phyloP scores from a whole-genome alignment of 2,329 filamentous ascomycete species.

The Trichophyton rubrum region DNA sequence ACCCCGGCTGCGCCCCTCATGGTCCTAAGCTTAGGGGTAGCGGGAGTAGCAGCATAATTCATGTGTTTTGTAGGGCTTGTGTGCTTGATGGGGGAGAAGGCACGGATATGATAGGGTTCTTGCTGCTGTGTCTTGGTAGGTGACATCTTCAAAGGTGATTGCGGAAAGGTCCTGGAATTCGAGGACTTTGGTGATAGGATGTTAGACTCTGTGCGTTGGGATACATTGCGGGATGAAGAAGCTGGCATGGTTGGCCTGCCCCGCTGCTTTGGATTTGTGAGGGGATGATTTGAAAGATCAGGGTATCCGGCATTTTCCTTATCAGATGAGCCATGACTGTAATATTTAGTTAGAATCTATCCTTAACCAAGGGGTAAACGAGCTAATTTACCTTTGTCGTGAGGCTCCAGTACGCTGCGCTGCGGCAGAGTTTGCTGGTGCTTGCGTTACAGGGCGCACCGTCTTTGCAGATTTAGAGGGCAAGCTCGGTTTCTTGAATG shows the following conservation, averaged over 20 bases:
- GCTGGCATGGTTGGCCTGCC: constrained; percentile 33
- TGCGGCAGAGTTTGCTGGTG: constrained; percentile 14
- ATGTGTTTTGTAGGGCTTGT: constrained; percentile 27
- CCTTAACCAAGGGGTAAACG: neutral
- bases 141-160: constrained; percentile 39
- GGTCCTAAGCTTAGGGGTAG: neutral
- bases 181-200: constrained; percentile 72
- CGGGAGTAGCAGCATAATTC: neutral
- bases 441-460: constrained; percentile 21
- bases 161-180: constrained; percentile 58
- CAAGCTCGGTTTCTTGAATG: constrained; percentile 23
- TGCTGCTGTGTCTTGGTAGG: constrained; percentile 26
- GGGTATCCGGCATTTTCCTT: constrained; percentile 56
- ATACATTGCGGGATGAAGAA: constrained; percentile 30
- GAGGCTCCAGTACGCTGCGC: constrained; percentile 15
- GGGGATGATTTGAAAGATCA: constrained; percentile 32
- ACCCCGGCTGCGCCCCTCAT: neutral
- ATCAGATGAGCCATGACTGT: constrained; percentile 51
- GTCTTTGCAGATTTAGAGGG: constrained; percentile 21
- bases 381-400: constrained; percentile 5
- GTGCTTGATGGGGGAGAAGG: constrained; percentile 51
- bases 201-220: constrained; percentile 39
- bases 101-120: constrained; percentile 47
- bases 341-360: constrained; percentile 33
- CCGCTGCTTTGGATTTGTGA: constrained; percentile 59